Evolutionary conservation across 202 grass and related monocot species (phyloP).

Genomic region (Zizania palustris): DNA sequence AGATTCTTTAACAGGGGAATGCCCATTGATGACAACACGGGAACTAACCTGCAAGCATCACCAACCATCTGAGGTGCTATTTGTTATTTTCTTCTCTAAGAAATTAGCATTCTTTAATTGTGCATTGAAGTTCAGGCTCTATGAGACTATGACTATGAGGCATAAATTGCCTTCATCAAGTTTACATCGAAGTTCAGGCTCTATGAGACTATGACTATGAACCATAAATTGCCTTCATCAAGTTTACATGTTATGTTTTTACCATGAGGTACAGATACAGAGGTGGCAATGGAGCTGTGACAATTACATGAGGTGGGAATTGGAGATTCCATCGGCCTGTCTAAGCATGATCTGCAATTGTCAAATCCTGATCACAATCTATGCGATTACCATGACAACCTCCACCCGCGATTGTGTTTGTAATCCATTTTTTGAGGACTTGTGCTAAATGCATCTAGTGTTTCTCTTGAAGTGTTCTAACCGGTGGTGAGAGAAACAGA

Average conservation of each 20-base stretch:
- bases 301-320: slow-evolving; percentile 22
- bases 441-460: slow-evolving; percentile 19
- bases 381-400: slow-evolving; percentile 4
- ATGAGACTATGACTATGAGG: neutral
- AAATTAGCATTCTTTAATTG: neutral
- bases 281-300: slow-evolving; percentile 3
- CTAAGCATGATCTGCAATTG: slow-evolving; percentile 16
- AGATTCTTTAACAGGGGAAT: slow-evolving; percentile 56
- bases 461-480: neutral
- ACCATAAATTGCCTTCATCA: neutral
- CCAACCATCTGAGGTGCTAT: slow-evolving; percentile 43
- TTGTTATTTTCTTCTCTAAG: slow-evolving; percentile 25
- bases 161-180: neutral
- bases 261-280: slow-evolving; percentile 1
- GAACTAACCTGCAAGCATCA: slow-evolving; percentile 43
- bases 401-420: neutral
- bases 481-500: neutral
- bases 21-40: slow-evolving; percentile 51
- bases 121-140: neutral
- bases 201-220: too few relatives aligned
- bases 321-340: slow-evolving; percentile 4
- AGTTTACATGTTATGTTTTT: slow-evolving; percentile 28
- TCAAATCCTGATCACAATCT: neutral
- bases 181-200: neutral
- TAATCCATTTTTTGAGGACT: neutral